Conservation (phyloP, 805 yeast species). For the Candida railenensis region DNA sequence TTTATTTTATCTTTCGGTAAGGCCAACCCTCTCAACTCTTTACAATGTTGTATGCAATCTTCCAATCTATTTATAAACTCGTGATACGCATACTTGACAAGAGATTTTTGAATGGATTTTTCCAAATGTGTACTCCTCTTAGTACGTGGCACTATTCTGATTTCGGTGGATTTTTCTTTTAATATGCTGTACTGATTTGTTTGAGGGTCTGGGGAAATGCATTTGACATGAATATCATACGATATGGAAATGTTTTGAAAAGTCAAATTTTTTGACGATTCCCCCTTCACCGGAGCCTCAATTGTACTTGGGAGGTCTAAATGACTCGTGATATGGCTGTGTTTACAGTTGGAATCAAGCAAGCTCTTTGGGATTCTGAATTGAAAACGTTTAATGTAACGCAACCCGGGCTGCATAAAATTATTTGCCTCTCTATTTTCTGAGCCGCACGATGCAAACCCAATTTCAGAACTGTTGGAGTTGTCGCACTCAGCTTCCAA, state of each 20-base stretch:
- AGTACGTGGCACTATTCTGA: neutral
- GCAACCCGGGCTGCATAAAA: constrained; percentile 26
- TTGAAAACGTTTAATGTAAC: constrained; percentile 40
- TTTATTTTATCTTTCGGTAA: neutral
- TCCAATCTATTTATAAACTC: neutral
- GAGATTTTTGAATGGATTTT: neutral
- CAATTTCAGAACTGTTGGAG: neutral
- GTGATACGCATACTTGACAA: constrained; percentile 1
- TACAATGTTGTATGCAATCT: neutral
- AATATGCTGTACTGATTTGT: neutral
- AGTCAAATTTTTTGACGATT: neutral
- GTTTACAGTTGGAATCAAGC: constrained; percentile 19
- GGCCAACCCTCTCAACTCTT: constrained; percentile 1
- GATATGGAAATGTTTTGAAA: constrained; percentile 3
- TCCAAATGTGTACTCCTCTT: neutral
- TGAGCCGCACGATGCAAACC: neutral
- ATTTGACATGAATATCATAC: constrained; percentile 1
- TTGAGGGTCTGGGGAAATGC: neutral
- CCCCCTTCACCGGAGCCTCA: neutral
- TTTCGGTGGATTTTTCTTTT: neutral
- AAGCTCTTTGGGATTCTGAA: constrained; percentile 39
- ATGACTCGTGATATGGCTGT: neutral
- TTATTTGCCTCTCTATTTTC: constrained; percentile 14
- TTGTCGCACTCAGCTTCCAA: neutral
- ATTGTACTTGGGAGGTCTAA: constrained; percentile 1